Conservation (phyloP, 208 protist genomes). For the Leishmania braziliensis region DNA sequence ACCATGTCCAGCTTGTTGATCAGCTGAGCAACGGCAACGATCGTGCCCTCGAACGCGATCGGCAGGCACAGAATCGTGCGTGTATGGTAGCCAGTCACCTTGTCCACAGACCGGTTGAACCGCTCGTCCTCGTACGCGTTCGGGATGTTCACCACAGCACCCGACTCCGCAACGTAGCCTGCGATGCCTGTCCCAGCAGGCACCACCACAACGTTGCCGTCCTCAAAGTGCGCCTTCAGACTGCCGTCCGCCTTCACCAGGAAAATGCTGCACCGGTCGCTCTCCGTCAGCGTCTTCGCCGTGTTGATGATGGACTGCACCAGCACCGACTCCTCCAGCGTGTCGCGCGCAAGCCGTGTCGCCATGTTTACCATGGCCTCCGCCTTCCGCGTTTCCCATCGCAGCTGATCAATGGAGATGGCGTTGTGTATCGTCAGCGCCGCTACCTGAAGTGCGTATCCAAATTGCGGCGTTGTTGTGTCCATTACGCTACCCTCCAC, state of each 20-base stretch:
- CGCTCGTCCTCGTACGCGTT: slow-evolving; percentile 73
- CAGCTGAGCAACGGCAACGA: slow-evolving; percentile 76
- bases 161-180: slow-evolving; percentile 64
- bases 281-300: slow-evolving; percentile 69
- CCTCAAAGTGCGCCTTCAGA: slow-evolving; percentile 73
- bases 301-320: slow-evolving; percentile 83
- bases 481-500: slow-evolving; percentile 10
- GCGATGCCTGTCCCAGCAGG: slow-evolving; percentile 62
- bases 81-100: slow-evolving; percentile 68
- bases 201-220: slow-evolving; percentile 65
- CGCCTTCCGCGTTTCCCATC: slow-evolving; percentile 42
- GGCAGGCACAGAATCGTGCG: slow-evolving; percentile 78
- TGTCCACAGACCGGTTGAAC: slow-evolving; percentile 74
- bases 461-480: neutral
- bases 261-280: slow-evolving; percentile 75
- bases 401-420: slow-evolving; percentile 22
- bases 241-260: slow-evolving; percentile 57
- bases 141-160: slow-evolving; percentile 62
- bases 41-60: slow-evolving; percentile 65
- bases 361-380: slow-evolving; percentile 81
- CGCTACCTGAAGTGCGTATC: slow-evolving; percentile 10
- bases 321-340: slow-evolving; percentile 73
- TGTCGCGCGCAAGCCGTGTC: slow-evolving; percentile 77
- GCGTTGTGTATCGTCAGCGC: slow-evolving; percentile 30
- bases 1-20: slow-evolving; percentile 80